Conservation (phyloP, 164 flowering plant species). For the Buxus sempervirens region DNA sequence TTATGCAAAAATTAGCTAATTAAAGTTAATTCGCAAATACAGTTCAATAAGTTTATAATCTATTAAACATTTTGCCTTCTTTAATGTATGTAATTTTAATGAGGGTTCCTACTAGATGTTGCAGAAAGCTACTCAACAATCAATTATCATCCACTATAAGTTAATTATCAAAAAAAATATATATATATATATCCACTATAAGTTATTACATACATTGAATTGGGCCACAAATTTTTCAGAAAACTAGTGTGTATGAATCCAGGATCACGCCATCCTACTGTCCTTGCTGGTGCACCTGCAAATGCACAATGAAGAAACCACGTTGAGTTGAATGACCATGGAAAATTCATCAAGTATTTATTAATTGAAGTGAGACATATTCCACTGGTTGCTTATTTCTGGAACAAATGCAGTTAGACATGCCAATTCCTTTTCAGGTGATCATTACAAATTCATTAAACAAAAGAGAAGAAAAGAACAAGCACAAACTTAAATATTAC, state of each 20-base stretch:
- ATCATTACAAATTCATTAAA: too few relatives aligned
- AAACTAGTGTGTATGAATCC: constrained; percentile 87
- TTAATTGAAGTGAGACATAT: too few relatives aligned
- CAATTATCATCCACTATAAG: neutral
- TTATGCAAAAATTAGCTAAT: neutral
- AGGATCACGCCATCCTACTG: constrained; percentile 98
- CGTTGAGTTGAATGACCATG: too few relatives aligned
- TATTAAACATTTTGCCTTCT: neutral
- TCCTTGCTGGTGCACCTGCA: constrained; percentile 90
- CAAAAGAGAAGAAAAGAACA: too few relatives aligned
- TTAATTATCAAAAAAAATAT: neutral
- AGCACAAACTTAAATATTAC: neutral
- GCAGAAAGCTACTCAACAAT: neutral
- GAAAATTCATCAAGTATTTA: too few relatives aligned
- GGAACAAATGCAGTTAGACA: too few relatives aligned
- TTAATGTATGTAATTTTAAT: neutral
- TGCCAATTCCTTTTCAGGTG: too few relatives aligned
- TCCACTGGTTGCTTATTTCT: too few relatives aligned
- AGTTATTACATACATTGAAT: constrained; percentile 38
- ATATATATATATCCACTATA: too few relatives aligned
- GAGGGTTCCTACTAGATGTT: neutral
- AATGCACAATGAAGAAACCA: constrained; percentile 1
- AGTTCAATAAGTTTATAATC: neutral
- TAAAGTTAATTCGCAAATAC: neutral
- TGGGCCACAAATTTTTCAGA: constrained; percentile 84